These are phyloP conservation scores for Parastagonospora avenae DNA, from an alignment of 2,329 filamentous ascomycete species.

Conservation along the genomic window DNA sequence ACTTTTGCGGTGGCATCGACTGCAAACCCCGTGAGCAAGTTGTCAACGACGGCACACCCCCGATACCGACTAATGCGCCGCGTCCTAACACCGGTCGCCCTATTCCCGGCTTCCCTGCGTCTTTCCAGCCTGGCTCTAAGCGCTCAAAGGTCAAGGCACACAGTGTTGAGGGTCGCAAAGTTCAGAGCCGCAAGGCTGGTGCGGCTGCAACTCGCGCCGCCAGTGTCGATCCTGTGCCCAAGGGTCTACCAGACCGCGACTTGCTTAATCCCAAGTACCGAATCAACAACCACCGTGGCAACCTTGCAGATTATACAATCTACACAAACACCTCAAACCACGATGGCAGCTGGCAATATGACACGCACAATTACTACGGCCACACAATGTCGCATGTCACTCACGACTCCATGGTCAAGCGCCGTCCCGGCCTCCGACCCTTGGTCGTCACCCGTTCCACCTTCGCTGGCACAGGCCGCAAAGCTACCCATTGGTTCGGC, in stretches of 20 bases:
- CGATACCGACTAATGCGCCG: slow-evolving; percentile 59
- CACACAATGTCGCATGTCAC: slow-evolving; percentile 74
- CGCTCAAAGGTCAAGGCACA: slow-evolving; percentile 7
- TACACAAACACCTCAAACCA: slow-evolving; percentile 71
- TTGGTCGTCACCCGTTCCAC: slow-evolving; percentile 77
- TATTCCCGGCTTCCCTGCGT: slow-evolving; percentile 70
- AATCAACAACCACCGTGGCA: slow-evolving; percentile 65
- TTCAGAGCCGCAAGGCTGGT: background rate
- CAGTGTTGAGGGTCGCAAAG: slow-evolving; percentile 1
- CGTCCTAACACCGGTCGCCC: slow-evolving; percentile 64
- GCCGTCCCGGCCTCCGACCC: slow-evolving; percentile 68
- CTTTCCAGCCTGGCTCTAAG: slow-evolving; percentile 64
- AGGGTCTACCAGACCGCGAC: slow-evolving; percentile 67
- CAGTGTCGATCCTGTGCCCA: slow-evolving; percentile 43
- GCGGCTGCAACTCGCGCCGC: slow-evolving; percentile 14
- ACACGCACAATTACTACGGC: slow-evolving; percentile 79
- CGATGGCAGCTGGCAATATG: slow-evolving; percentile 71
- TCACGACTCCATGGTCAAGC: slow-evolving; percentile 67
- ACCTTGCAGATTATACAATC: slow-evolving; percentile 57
- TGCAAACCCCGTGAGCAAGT: slow-evolving; percentile 47
- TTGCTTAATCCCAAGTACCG: slow-evolving; percentile 68
- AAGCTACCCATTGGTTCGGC: slow-evolving; percentile 66
- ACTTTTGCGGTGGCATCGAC: slow-evolving; percentile 53
- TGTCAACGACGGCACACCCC: slow-evolving; percentile 58
- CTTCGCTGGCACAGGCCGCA: slow-evolving; percentile 71